Base-by-base conservation (phyloP, 73 alveolate species). In the Paramecium bursaria region DNA sequence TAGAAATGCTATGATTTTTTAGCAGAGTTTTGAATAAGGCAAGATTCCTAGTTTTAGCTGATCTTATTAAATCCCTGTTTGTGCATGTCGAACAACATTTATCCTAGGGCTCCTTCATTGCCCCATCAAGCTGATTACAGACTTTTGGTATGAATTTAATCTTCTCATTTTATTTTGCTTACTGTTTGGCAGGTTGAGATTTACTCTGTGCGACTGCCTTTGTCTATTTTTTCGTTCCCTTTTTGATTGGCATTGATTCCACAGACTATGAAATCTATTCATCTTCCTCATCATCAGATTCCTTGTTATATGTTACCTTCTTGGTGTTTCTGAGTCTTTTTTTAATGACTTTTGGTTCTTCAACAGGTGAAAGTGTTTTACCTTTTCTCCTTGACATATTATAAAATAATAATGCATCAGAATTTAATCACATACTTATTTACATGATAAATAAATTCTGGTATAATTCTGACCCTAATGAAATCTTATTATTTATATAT, bases 1-100 rank as follows among this genome's bases (percentile, higher is more conserved):
- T 17, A 75, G 61, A 90, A 74, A 48, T 92, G 82, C 35, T 50
- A 73, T 49, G 46, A 75, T 85, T 92, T 89, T 49, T 90, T 75
- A n/a, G 75, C 94, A 11, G 14, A 7, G 53, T 53, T 49, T 61
- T 46, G 74, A 14, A 87, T 73, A 75, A 85, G 51, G 52, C 85
- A 75, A 30, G 48, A 67, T 85, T 91, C 90, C 61, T 86, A 90
- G 42, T 87, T 73, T 74, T 73, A 85, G 46, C 74, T 74, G 75
- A 79, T 35, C 53, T 88, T 75, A 75, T 87, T 44, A 73, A 76
- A n/a, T 85, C 77, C 55, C 60, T 50, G 54, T 91, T 92, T 48
- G 51, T 14, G 17, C 74, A 42, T 47, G 48, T 4, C 21, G 77
- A 73, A 26, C 88, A 26, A 75, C 67, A 44, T 27, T 73, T 47